A percentile compares a stretch with the other conserved stretches of the same genome.
Evolutionary conservation across 192 early-diverging fungal genomes (phyloP).

Genomic region (Entrophospora sp.): DNA sequence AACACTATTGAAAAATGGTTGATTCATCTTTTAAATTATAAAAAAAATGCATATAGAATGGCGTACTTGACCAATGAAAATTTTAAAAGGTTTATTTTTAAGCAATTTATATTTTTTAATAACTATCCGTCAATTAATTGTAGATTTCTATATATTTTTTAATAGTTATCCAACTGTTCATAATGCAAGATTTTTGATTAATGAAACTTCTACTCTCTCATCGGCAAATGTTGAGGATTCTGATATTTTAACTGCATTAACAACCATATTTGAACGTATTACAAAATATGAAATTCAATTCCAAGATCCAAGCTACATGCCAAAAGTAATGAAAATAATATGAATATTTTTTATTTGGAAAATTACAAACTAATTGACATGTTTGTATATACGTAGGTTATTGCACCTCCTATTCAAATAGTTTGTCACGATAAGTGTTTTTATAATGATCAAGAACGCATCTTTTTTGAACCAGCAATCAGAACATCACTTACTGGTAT

Average conservation of each 20-base stretch:
- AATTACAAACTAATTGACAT: no score
- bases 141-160: no score
- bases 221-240: conserved; percentile 18
- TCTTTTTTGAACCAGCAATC: conserved; percentile 36
- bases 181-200: conserved; percentile 37
- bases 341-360: no score
- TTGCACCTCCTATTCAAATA: conserved; percentile 54
- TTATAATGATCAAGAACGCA: conserved; percentile 39
- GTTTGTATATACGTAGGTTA: no score
- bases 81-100: no score
- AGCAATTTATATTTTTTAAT: background rate
- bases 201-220: conserved; percentile 22
- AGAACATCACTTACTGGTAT: conserved; percentile 34
- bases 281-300: background rate
- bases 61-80: no score
- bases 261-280: conserved; percentile 24
- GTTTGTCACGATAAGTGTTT: conserved; percentile 58
- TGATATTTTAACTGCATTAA: conserved; percentile 20
- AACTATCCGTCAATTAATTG: no score
- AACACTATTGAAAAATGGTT: conserved; percentile 33
- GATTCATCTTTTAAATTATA: conserved; percentile 32
- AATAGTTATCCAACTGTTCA: conserved; percentile 22
- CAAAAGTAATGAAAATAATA: no score
- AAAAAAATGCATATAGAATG: no score
- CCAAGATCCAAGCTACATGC: conserved; percentile 28